Base-by-base conservation (phyloP, 768 basidiomycete genomes). In the Boletus insuetus region DNA sequence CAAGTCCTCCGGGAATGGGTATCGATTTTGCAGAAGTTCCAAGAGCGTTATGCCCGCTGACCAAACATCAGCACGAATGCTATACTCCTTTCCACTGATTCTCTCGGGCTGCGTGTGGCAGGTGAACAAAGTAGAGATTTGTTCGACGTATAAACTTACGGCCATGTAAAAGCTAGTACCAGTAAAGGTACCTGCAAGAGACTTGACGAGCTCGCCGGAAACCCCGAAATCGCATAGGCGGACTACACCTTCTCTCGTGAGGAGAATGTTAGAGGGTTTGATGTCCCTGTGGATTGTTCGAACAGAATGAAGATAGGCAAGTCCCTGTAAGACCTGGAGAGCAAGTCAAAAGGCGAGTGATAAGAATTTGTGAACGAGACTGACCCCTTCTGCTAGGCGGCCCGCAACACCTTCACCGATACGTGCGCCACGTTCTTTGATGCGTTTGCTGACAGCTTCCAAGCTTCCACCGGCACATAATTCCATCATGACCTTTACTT, bases 101-200 rank as follows among this genome's bases (percentile, higher is more conserved):
- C 96, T 87, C 73, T 98, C 96, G 46, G 96, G 96, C 91, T 94
- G 60, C 8, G 29, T 49, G 59, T 38, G 52, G 44, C 31, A 20
- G 46, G 19, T 67, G 43, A 67, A 39, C 17, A 29, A 51, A 12
- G 38, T 6, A 9, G 7, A 9, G 4, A 29, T 8, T 37, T n/a
- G 19, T 32, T 32, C 6, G 11, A 41, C 4, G 13, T 41, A 47
- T 22, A 20, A 29, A 84, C 95, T 72, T 65, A 98, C 96, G 61
- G 97, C 95, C 96, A 98, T 98, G 74, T 98, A 99, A 61, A 91
- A 89, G 68, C 94, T 94, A 42, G 96, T 98, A 8, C 97, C 97
- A 1, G 96, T 98, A 68, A 98, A 98, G 1, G 97, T 98, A 51
- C 91, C 91, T 16, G 97, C 97, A 58, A 90, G 73, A 48, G 90